Conservation (phyloP, 768 basidiomycete genomes). For the Naematelia aurantialba region DNA sequence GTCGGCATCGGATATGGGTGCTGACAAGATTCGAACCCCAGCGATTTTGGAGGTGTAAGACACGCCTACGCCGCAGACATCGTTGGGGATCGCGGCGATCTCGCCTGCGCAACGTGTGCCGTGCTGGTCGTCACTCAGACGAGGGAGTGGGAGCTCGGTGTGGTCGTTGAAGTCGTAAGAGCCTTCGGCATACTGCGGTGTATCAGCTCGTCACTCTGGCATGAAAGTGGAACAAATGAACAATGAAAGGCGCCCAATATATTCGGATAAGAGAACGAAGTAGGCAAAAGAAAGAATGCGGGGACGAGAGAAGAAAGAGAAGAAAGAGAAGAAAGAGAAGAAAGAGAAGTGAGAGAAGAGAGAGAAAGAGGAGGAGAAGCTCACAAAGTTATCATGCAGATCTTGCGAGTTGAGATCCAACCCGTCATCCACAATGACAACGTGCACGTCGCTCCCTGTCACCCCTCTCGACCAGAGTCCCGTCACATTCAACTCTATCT, state of each 20-base stretch:
- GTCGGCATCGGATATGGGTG: constrained; percentile 88
- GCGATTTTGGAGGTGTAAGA: constrained; percentile 88
- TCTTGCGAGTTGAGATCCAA: constrained; percentile 85
- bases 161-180: constrained; percentile 98
- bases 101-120: constrained; percentile 98
- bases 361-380: too few relatives aligned
- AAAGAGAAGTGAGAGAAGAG: not conserved
- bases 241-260: not conserved
- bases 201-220: not conserved
- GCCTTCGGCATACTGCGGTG: constrained; percentile 67
- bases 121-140: constrained; percentile 86
- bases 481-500: constrained; percentile 80
- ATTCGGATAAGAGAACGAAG: not conserved
- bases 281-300: not conserved
- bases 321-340: not conserved
- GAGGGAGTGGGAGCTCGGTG: constrained; percentile 75
- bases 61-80: constrained; percentile 89
- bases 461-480: constrained; percentile 85
- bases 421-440: constrained; percentile 91
- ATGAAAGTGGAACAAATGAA: not conserved
- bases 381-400: constrained; percentile 83
- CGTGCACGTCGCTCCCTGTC: constrained; percentile 78
- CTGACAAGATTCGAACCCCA: constrained; percentile 90
- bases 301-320: not conserved
- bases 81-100: constrained; percentile 86